Conservation (phyloP, 805 yeast species). For the Candida insectalens region DNA sequence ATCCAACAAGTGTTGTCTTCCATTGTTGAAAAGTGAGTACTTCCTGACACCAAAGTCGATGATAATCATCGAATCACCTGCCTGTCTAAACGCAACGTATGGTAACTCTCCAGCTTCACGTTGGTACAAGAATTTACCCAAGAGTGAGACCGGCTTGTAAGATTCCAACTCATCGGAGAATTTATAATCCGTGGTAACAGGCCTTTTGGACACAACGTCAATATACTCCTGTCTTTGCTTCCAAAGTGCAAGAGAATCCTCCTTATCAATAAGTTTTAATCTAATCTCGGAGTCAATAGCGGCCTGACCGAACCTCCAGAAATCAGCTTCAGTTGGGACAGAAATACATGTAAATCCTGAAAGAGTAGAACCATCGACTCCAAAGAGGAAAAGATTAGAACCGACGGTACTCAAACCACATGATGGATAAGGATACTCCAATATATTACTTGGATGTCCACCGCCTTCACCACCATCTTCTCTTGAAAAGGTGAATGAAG, state of each 20-base stretch:
- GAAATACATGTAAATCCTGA: slow-evolving; percentile 20
- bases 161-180: slow-evolving; percentile 9
- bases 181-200: slow-evolving; percentile 4
- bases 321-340: slow-evolving; percentile 19
- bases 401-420: slow-evolving; percentile 23
- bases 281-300: slow-evolving; percentile 17
- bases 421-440: slow-evolving; percentile 21
- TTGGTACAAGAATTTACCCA: slow-evolving; percentile 11
- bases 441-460: slow-evolving; percentile 20
- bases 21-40: slow-evolving; percentile 23
- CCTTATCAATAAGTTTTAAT: slow-evolving; percentile 13
- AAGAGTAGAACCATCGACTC: slow-evolving; percentile 23
- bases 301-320: slow-evolving; percentile 26
- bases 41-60: slow-evolving; percentile 22
- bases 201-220: slow-evolving; percentile 8
- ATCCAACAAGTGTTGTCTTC: slow-evolving; percentile 22
- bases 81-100: slow-evolving; percentile 17
- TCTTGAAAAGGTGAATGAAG: slow-evolving; percentile 15
- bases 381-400: slow-evolving; percentile 15
- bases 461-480: slow-evolving; percentile 23
- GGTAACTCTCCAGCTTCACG: slow-evolving; percentile 10
- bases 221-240: slow-evolving; percentile 13
- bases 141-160: slow-evolving; percentile 5
- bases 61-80: slow-evolving; percentile 24
- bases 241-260: slow-evolving; percentile 15